Percentiles rank a stretch among this genome's conserved stretches.
These are phyloP conservation scores for Dovyalis caffra DNA, from an alignment of 345 rosid genomes.

Conservation along the genomic window DNA sequence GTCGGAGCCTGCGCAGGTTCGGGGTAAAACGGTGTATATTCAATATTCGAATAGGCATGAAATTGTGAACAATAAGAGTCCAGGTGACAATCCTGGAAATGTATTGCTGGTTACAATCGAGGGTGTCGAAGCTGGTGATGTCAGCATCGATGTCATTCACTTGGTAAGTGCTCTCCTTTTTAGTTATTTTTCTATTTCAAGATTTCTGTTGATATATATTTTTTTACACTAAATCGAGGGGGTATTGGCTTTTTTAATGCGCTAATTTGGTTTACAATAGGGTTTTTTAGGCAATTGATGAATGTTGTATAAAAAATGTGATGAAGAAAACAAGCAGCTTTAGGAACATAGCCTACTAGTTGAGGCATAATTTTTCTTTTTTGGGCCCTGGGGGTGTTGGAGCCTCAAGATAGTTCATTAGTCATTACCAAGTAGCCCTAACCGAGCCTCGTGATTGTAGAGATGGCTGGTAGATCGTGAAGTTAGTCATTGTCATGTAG, in stretches of 20 bases:
- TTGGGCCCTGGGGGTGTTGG: too few relatives aligned
- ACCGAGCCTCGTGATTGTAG: neutral
- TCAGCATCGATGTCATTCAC: slow-evolving; percentile 94
- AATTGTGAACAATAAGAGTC: slow-evolving; percentile 93
- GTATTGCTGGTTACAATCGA: slow-evolving; percentile 90
- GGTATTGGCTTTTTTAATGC: neutral
- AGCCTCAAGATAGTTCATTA: too few relatives aligned
- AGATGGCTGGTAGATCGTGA: neutral
- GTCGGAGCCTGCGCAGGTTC: slow-evolving; percentile 95
- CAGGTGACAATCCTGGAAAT: slow-evolving; percentile 95
- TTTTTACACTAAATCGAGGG: too few relatives aligned
- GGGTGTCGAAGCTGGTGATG: slow-evolving; percentile 89
- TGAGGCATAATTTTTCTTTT: too few relatives aligned
- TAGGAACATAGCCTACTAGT: too few relatives aligned
- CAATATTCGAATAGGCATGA: slow-evolving; percentile 96
- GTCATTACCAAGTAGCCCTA: neutral
- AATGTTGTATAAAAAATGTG: neutral
- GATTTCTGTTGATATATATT: neutral
- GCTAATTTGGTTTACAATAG: neutral
- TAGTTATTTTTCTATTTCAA: neutral
- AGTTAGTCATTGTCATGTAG: neutral
- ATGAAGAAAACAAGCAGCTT: too few relatives aligned
- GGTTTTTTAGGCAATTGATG: neutral
- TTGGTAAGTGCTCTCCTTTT: slow-evolving; percentile 51
- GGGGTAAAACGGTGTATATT: slow-evolving; percentile 91